Evolutionary conservation across 805 yeast species (phyloP).

Genomic region (Candida cerambycidarum): DNA sequence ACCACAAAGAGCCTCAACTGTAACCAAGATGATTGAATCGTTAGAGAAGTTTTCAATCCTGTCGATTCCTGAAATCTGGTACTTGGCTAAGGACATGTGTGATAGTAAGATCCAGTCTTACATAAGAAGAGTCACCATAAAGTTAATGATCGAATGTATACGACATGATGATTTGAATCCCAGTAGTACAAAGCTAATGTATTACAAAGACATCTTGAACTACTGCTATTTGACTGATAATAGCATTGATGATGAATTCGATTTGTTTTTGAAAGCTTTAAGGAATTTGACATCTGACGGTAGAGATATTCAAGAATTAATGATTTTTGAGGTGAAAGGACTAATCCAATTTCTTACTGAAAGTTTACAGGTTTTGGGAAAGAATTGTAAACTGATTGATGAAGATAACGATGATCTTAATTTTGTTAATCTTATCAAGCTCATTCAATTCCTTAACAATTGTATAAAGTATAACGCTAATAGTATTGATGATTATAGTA

Average conservation of each 20-base stretch:
- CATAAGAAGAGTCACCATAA: slow-evolving; percentile 47
- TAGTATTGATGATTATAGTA: slow-evolving; percentile 39
- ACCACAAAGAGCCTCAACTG: slow-evolving; percentile 47
- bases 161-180: slow-evolving; percentile 48
- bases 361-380: slow-evolving; percentile 15
- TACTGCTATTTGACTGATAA: slow-evolving; percentile 36
- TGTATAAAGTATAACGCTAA: slow-evolving; percentile 50
- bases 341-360: slow-evolving; percentile 19
- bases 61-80: slow-evolving; percentile 76
- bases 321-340: slow-evolving; percentile 34
- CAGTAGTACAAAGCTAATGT: slow-evolving; percentile 49
- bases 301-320: slow-evolving; percentile 50
- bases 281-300: slow-evolving; percentile 52
- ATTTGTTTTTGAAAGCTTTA: slow-evolving; percentile 48
- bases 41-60: slow-evolving; percentile 53
- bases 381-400: slow-evolving; percentile 8
- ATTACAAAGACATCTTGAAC: slow-evolving; percentile 57
- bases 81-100: slow-evolving; percentile 57
- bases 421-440: slow-evolving; percentile 16
- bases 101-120: slow-evolving; percentile 33
- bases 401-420: slow-evolving; percentile 13
- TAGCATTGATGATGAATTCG: slow-evolving; percentile 50
- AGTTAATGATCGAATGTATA: slow-evolving; percentile 57
- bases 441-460: slow-evolving; percentile 38
- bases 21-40: slow-evolving; percentile 48